Base-by-base conservation (phyloP, 495 filamentous ascomycete genomes). In the Penicillium riverlandense region DNA sequence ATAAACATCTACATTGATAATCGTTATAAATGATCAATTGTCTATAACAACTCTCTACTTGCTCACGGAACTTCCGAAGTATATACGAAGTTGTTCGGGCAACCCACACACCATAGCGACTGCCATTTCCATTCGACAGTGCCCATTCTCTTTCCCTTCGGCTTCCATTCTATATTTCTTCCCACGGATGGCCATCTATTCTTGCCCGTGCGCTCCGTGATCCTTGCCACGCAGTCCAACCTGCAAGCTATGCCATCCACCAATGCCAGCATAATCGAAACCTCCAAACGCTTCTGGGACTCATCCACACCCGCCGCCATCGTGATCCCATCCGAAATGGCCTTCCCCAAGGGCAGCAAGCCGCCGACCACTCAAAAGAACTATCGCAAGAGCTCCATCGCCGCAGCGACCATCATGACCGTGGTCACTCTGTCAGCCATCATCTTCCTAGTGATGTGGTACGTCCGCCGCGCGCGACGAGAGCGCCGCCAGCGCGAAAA, bases 341-440 rank as follows among this genome's bases (percentile, higher is more conserved):
- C 22, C 22, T 22, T 22, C 22, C 22, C 22, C 22, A 22, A 22
- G 22, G 22, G 22, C 22, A 35, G 41, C 27, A 50, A 42, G 28
- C 22, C 38, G 9, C 29, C 35, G 33, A 41, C 47, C 13, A 40
- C 48, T 0, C 15, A 49, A 32, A 49, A 47, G 55, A 43, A 35
- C 32, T 52, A 52, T n/a, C 15, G 53, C 13, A 63, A 54, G 34
- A 48, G 44, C 28, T 49, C 54, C 8, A 44, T 63, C 37, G 57
- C 52, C 9, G 52, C 48, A 12, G 44, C 53, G 2, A 29, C 30
- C 28, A 41, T 59, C 9, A 47, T 57, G n/a, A 35, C 37, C 7
- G 41, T 38, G 11, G 14, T 59, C 9, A 33, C 49, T 11, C 35
- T 47, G 11, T 36, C 38, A 0, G 59, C 44, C 1, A 11, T 63